Evolutionary conservation across 1,284 basidiomycete genomes (phyloP), one percentile per base, ranked within the genome.

Genomic region (Ustilago shanxiensis): DNA sequence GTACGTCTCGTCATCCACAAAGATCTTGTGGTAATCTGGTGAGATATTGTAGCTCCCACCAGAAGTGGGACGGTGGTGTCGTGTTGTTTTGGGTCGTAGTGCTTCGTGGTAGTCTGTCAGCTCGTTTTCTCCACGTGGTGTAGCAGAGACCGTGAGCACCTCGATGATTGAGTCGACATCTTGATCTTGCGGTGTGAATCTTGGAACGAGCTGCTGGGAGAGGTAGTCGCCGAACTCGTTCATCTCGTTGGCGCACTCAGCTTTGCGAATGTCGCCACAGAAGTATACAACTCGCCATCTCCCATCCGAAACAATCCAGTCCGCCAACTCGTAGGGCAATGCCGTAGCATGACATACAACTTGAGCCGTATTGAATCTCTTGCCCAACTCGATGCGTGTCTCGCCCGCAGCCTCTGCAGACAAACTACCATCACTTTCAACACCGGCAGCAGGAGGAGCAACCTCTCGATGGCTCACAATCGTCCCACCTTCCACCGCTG

Each of bases 81-180:
- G 57, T 7, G 61, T 61, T 3, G 63, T 68, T 13, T 31, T 28
- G 28, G 65, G 66, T 11, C 66, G 57, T 4, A 66, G 39, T 4
- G 68, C 54, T n/a, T 52, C 35, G 51, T 66, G 61, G 37, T 64
- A 64, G 52, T 67, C 63, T 6, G 24, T 14, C 47, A 68, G 24
- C 51, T 72, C 63, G 6, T 41, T 60, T 28, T 65, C 57, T 45
- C 13, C 13, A 16, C 57, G 61, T 20, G 65, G 60, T 2, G 65
- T 66, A 14, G 68, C 61, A 35, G 67, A 66, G 33, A 70, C 57
- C 35, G 64, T 70, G n/a, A 70, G 26, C 6, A 76, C 68, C 10
- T 76, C 72, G 64, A 76, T 72, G 18, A 76, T 47, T 44, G 68
- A 72, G 56, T 76, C 72, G 2, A 57, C 29, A 14, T 67, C 68